Base-by-base conservation (phyloP, 2,329 filamentous ascomycete genomes). In the Keithomyces neogunnii region DNA sequence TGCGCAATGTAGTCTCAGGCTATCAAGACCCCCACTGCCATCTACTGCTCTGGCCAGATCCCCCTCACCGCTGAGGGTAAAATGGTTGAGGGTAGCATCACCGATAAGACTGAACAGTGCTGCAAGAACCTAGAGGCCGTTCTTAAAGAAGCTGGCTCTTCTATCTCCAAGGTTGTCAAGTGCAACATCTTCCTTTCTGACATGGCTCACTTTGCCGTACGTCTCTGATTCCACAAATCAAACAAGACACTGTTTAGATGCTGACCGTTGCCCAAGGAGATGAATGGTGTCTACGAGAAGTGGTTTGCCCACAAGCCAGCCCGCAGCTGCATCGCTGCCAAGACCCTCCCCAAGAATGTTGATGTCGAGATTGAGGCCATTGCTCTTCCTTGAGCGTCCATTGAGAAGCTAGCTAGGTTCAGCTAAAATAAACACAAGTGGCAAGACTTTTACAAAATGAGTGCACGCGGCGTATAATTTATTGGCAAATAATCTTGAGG, bases 291-390 rank as follows among this genome's bases (percentile, higher is more conserved):
- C 64, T 95, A 93, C 69, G 85, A 84, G 69, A 85, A 89, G 71
- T 89, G 84, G 77, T 91, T 92, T 69, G 71, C 77, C 54, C 85
- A 89, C 73, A 91, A 89, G 79, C 89, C 89, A 26, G 86, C 88
- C n/a, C 80, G 89, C 60, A 90, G 85, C 72, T 96, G 89, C 66
- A 89, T 96, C 50, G 89, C 89, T 4, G 91, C 95, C 57, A 91
- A 93, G 77, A 83, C 88, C 61, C 78, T 96, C 57, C 90, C 90
- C 55, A 89, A 91, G 77, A 84, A 84, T 51, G 89, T 90, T 42
- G 84, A 89, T 54, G 84, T 96, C 29, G 90, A 95, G 77, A 93
- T 96, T 66, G 89, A 96, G 78, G 88, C 84, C 66, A 86, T 93
- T 74, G 89, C 89, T 51, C 75, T 86, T 51, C 77, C 84, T 56